Percentiles rank a stretch among this genome's conserved stretches.
phyloP scores from a whole-genome alignment of 2,329 filamentous ascomycete genomes.

The Sarocladium oryzae region DNA sequence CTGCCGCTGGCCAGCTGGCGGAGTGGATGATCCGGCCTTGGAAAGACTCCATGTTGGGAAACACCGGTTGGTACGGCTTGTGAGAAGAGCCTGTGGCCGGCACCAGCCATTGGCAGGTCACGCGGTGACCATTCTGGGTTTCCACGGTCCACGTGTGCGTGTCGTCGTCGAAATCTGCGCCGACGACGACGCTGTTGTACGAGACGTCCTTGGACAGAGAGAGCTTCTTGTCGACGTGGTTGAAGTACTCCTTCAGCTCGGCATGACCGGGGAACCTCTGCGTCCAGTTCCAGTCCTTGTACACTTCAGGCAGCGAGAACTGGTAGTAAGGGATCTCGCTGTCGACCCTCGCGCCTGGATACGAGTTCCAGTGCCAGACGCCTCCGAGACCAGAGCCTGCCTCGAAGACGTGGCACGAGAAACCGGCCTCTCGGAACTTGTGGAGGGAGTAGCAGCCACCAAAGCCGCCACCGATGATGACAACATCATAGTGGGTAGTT shows the following conservation, averaged over 20 bases:
- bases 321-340: slow-evolving; percentile 21
- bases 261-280: slow-evolving; percentile 23
- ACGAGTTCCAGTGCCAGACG: slow-evolving; percentile 30
- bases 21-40: not conserved
- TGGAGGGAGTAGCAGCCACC: slow-evolving; percentile 11
- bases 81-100: not conserved
- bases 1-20: not conserved
- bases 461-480: slow-evolving; percentile 13
- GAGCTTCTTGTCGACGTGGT: slow-evolving; percentile 31
- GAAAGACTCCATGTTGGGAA: not conserved
- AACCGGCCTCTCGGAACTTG: slow-evolving; percentile 10
- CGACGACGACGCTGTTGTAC: slow-evolving; percentile 32
- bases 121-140: slow-evolving; percentile 25
- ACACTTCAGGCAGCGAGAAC: slow-evolving; percentile 23
- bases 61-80: not conserved
- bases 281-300: slow-evolving; percentile 33
- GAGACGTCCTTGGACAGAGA: slow-evolving; percentile 31
- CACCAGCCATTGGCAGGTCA: not conserved
- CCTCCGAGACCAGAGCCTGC: slow-evolving; percentile 15
- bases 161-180: slow-evolving; percentile 27
- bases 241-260: slow-evolving; percentile 34
- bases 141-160: slow-evolving; percentile 29
- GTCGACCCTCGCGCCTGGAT: slow-evolving; percentile 29
- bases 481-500: slow-evolving; percentile 1
- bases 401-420: slow-evolving; percentile 5